These are phyloP conservation scores for Cryomyces antarcticus DNA, from an alignment of 495 filamentous ascomycete species.

Conservation along the genomic window DNA sequence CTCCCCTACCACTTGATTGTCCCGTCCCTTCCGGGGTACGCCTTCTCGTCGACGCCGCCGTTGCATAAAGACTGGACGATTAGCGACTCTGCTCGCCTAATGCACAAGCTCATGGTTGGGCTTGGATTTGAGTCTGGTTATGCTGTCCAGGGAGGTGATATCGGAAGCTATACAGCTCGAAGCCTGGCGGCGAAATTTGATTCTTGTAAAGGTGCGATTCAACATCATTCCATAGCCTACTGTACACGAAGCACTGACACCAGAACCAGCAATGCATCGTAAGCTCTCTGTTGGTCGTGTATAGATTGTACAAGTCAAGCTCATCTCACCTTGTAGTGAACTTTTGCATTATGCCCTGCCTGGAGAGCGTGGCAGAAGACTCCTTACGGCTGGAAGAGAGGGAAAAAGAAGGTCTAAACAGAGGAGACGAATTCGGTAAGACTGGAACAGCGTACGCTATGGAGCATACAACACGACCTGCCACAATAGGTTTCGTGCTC, in stretches of 20 bases:
- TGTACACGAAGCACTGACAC: no score
- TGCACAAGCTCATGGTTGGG: no score
- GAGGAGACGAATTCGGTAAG: constrained; percentile 13
- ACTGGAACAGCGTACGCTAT: constrained; percentile 31
- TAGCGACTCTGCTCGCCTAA: no score
- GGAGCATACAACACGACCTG: constrained; percentile 37
- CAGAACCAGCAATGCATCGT: no score
- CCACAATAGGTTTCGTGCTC: constrained; percentile 38
- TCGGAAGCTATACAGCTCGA: constrained; percentile 32
- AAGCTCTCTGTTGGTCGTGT: no score
- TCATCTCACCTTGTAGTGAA: constrained; percentile 3
- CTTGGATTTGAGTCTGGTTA: constrained; percentile 16
- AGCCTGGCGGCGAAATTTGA: constrained; percentile 20
- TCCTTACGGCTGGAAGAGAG: no score
- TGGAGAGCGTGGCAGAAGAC: no score
- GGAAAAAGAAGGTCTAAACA: constrained; percentile 19
- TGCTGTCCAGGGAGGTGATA: constrained; percentile 47
- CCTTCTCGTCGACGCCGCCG: constrained; percentile 32
- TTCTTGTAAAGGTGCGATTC: constrained; percentile 17
- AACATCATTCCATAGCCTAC: no score
- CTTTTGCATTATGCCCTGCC: neutral
- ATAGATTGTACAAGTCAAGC: no score
- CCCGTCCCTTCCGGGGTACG: constrained; percentile 42
- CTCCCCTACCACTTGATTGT: constrained; percentile 47
- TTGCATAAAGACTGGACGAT: constrained; percentile 24